phyloP scores from a whole-genome alignment of 352 stramenopile genomes.

The Blastocystis hominis region DNA sequence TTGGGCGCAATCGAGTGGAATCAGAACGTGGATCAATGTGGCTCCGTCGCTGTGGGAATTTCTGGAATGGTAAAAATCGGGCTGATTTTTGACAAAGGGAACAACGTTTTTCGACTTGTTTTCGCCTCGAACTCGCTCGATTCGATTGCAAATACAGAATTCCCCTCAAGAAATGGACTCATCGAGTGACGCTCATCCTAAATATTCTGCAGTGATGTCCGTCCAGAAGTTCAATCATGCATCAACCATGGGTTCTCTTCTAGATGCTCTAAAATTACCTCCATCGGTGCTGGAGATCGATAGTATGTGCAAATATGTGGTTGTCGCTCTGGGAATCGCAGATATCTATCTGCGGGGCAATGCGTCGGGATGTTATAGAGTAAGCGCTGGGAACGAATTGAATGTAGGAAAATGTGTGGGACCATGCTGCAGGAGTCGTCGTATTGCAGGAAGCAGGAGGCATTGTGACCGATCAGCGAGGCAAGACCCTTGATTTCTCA shows the following conservation, averaged over 20 bases:
- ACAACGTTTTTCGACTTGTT: neutral
- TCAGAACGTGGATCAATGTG: neutral
- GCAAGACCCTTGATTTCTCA: constrained; percentile 73
- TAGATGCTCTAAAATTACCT: neutral
- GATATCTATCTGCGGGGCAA: constrained; percentile 18
- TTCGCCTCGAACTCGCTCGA: neutral
- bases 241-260: neutral
- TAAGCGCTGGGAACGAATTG: neutral
- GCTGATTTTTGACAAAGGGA: neutral
- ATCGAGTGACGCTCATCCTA: neutral
- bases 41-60: constrained; percentile 21
- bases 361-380: neutral
- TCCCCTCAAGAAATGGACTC: too few species aligned
- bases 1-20: neutral
- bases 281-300: constrained; percentile 15
- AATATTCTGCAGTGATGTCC: neutral
- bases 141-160: neutral
- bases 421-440: constrained; percentile 65
- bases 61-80: neutral
- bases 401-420: constrained; percentile 68
- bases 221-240: neutral
- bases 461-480: constrained; percentile 73
- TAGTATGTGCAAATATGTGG: constrained; percentile 55
- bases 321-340: neutral
- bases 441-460: constrained; percentile 67